Conservation (phyloP, 192 early-diverging fungal species). For the Cetraspora pellucida region DNA sequence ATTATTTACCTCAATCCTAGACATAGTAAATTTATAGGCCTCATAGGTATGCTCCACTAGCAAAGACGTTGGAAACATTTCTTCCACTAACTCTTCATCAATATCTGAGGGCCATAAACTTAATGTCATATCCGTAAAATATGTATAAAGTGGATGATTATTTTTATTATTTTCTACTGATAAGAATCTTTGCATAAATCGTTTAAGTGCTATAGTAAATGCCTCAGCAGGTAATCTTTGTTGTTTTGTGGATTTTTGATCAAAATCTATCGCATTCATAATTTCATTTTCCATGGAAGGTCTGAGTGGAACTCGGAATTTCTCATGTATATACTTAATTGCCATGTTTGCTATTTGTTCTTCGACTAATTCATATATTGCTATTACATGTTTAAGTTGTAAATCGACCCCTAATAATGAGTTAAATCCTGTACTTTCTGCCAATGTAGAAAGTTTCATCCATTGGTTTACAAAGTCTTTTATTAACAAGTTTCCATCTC, state of each 20-base stretch:
- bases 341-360: slow-evolving; percentile 18
- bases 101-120: neutral
- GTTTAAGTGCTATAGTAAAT: slow-evolving; percentile 28
- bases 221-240: slow-evolving; percentile 15
- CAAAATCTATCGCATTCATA: slow-evolving; percentile 7
- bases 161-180: neutral
- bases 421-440: slow-evolving; percentile 5
- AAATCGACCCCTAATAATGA: neutral
- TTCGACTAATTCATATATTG: slow-evolving; percentile 34
- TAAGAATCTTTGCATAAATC: slow-evolving; percentile 31
- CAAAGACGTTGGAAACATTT: neutral
- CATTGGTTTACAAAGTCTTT: slow-evolving; percentile 33
- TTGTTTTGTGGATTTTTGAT: neutral
- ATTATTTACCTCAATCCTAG: neutral
- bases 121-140: slow-evolving; percentile 9
- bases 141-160: neutral
- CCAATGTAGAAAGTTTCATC: slow-evolving; percentile 26
- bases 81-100: neutral
- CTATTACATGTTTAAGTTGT: slow-evolving; percentile 26
- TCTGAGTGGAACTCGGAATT: neutral
- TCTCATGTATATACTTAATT: slow-evolving; percentile 8
- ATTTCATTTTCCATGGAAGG: slow-evolving; percentile 14
- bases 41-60: neutral
- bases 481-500: neutral
- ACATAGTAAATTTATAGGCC: neutral